A percentile compares a stretch with the other conserved stretches of the same genome.
Evolutionary conservation across 768 basidiomycete species (phyloP).

Genomic region (Nidularia pulvinata): DNA sequence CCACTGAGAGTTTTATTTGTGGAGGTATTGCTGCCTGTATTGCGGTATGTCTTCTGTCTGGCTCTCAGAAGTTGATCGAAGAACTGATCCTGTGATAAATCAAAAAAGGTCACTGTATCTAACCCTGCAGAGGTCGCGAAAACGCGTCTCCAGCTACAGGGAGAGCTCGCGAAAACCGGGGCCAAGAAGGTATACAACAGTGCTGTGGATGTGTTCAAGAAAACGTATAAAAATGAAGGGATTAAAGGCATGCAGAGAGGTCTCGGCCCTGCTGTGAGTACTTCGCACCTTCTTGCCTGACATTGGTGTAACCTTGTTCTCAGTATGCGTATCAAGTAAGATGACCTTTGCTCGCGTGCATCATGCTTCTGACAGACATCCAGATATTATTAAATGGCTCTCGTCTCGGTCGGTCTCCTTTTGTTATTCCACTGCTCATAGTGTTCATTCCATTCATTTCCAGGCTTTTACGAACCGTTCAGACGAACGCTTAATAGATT

Average conservation of each 20-base stretch:
- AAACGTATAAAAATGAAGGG: constrained; percentile 91
- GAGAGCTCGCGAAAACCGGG: constrained; percentile 83
- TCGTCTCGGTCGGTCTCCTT: constrained; percentile 61
- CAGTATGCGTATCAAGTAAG: constrained; percentile 93
- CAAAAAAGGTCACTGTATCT: constrained; percentile 69
- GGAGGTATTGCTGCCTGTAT: constrained; percentile 92
- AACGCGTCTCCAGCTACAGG: constrained; percentile 95
- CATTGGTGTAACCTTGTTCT: neutral
- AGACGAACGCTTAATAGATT: constrained; percentile 67
- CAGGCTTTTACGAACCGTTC: constrained; percentile 97
- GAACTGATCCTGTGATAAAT: too few species aligned
- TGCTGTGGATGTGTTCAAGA: constrained; percentile 81
- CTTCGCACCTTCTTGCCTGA: neutral
- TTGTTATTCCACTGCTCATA: neutral
- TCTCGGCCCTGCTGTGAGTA: constrained; percentile 83
- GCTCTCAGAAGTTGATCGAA: neutral
- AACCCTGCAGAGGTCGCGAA: constrained; percentile 89
- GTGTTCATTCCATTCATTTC: neutral
- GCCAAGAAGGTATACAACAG: constrained; percentile 83
- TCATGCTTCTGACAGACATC: neutral
- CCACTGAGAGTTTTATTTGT: constrained; percentile 80
- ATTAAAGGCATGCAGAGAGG: constrained; percentile 93
- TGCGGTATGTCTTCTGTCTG: constrained; percentile 55
- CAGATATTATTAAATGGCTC: constrained; percentile 94
- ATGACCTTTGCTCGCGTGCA: neutral